A percentile compares a stretch with the other conserved stretches of the same genome.
phyloP scores from a whole-genome alignment of 2,329 filamentous ascomycete genomes.

The Penicillium digitatum region DNA sequence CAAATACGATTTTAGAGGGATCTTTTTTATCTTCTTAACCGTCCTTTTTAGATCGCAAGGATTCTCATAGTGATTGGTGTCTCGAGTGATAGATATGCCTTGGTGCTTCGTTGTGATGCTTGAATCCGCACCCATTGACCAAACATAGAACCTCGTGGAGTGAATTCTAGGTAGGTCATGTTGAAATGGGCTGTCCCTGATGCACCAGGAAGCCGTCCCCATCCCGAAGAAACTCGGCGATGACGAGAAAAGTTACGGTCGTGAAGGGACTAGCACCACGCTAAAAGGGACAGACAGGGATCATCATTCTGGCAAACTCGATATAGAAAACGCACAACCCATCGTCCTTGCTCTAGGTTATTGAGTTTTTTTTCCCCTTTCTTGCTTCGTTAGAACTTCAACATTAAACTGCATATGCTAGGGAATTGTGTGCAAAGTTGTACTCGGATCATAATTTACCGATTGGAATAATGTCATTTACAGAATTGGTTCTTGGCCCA shows the following conservation, averaged over 20 bases:
- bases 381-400: background rate
- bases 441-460: background rate
- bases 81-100: background rate
- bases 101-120: background rate
- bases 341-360: background rate
- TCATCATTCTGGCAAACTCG: background rate
- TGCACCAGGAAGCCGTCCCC: conserved; percentile 2
- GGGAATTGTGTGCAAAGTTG: background rate
- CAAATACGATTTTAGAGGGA: conserved; percentile 7
- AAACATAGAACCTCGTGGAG: background rate
- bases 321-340: conserved; percentile 1
- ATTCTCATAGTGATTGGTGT: background rate
- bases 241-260: background rate
- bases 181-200: background rate
- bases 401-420: background rate
- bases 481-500: too few species aligned
- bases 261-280: background rate
- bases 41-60: background rate
- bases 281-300: background rate
- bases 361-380: background rate
- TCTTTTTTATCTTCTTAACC: background rate
- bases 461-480: background rate
- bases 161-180: background rate
- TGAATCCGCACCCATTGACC: background rate
- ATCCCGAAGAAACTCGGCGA: conserved; percentile 5